Conservation (phyloP, 2,329 filamentous ascomycete genomes). For the Basipetospora chlamydospora region DNA sequence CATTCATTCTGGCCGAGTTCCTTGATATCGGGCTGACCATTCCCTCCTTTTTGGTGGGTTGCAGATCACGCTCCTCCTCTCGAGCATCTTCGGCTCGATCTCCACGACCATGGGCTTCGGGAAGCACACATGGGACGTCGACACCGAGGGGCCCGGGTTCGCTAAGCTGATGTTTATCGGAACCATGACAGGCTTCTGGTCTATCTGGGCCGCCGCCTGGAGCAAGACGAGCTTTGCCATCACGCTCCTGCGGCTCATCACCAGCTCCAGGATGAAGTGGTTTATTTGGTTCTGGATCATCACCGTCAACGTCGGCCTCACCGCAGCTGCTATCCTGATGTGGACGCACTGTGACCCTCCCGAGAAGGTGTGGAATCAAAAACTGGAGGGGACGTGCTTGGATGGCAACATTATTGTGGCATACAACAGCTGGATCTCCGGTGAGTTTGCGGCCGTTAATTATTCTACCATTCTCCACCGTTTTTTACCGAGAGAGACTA, state of each 20-base stretch:
- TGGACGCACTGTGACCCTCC: conserved; percentile 5
- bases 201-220: conserved; percentile 18
- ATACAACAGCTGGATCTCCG: conserved; percentile 8
- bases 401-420: conserved; percentile 3
- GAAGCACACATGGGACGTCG: conserved; percentile 8
- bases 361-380: background rate
- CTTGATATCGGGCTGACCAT: background rate
- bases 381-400: conserved; percentile 4
- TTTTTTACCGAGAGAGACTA: background rate
- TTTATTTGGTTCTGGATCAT: conserved; percentile 19
- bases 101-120: conserved; percentile 9
- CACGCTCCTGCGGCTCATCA: conserved; percentile 18
- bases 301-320: conserved; percentile 14
- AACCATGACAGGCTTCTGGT: conserved; percentile 15
- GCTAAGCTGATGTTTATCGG: conserved; percentile 13
- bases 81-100: conserved; percentile 7
- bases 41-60: background rate
- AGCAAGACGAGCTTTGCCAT: conserved; percentile 24
- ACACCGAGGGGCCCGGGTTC: conserved; percentile 2
- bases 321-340: conserved; percentile 3
- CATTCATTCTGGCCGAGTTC: background rate
- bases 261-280: conserved; percentile 13
- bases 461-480: background rate
- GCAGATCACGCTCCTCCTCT: conserved; percentile 3
- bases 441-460: conserved; percentile 1